These are phyloP conservation scores for Colletotrichum zoysiae DNA, from an alignment of 2,329 filamentous ascomycete species.

Conservation along the genomic window DNA sequence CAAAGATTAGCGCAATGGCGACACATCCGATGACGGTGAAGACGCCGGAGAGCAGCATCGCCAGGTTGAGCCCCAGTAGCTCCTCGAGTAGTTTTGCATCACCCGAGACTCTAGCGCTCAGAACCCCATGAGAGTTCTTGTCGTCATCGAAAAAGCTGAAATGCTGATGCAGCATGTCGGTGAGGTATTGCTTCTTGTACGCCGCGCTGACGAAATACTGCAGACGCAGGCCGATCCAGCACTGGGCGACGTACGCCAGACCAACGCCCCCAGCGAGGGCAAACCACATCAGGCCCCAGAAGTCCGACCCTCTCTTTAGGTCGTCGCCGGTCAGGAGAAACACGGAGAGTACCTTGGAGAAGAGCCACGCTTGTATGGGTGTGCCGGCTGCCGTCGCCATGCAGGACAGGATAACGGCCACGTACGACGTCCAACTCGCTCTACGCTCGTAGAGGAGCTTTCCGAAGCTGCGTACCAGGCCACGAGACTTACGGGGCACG, in stretches of 20 bases:
- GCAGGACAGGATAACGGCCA: constrained; percentile 45
- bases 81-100: constrained; percentile 52
- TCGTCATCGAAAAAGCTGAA: constrained; percentile 49
- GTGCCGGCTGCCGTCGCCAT: constrained; percentile 47
- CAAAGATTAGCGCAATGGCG: constrained; percentile 49
- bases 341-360: constrained; percentile 46
- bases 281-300: constrained; percentile 51
- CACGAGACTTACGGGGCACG: constrained; percentile 12
- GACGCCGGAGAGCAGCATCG: constrained; percentile 47
- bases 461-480: constrained; percentile 37
- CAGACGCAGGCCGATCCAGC: constrained; percentile 43
- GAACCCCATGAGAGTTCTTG: constrained; percentile 46
- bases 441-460: constrained; percentile 44
- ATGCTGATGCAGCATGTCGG: constrained; percentile 48
- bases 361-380: constrained; percentile 49
- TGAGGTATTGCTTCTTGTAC: constrained; percentile 47
- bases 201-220: constrained; percentile 41
- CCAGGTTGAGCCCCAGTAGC: constrained; percentile 50
- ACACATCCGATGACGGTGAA: constrained; percentile 49
- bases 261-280: constrained; percentile 48
- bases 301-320: constrained; percentile 39
- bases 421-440: constrained; percentile 45
- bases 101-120: constrained; percentile 46
- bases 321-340: constrained; percentile 44
- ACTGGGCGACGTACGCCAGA: constrained; percentile 46